Conservation (phyloP, 305 asterid genomes). For the Withania somnifera region DNA sequence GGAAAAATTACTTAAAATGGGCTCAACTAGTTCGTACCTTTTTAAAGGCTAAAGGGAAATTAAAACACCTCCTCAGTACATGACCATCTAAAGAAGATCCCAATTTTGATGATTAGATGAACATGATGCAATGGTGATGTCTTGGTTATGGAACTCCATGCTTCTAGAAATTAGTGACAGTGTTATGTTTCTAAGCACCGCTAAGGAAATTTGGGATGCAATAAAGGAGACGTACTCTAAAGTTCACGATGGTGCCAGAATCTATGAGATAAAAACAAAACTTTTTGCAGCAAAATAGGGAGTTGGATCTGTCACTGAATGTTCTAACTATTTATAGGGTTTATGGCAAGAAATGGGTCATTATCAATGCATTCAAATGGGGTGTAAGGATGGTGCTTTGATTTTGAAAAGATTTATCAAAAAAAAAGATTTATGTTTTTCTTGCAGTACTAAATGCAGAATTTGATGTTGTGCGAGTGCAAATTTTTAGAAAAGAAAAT, state of each 20-base stretch:
- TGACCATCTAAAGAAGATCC: not conserved
- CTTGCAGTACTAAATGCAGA: too few species aligned
- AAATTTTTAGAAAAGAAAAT: too few species aligned
- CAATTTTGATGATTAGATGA: not conserved
- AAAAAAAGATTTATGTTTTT: too few species aligned
- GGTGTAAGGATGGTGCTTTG: too few species aligned
- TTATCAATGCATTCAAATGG: not conserved
- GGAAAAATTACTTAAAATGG: too few species aligned
- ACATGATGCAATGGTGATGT: not conserved
- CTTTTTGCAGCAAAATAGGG: not conserved
- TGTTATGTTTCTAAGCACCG: not conserved
- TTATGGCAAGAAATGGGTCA: not conserved
- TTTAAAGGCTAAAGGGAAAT: too few species aligned
- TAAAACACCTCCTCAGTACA: too few species aligned
- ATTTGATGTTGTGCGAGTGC: too few species aligned
- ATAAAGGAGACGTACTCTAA: not conserved
- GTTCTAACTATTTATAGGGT: not conserved
- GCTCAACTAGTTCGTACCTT: too few species aligned
- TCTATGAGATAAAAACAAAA: not conserved
- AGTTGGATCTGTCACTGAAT: not conserved
- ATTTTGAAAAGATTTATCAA: too few species aligned
- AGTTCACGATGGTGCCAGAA: not conserved
- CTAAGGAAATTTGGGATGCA: not conserved
- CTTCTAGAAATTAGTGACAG: not conserved
- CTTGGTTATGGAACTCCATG: not conserved